Conservation (phyloP, 169 alveolate genomes). For the Theileria orientalis region DNA sequence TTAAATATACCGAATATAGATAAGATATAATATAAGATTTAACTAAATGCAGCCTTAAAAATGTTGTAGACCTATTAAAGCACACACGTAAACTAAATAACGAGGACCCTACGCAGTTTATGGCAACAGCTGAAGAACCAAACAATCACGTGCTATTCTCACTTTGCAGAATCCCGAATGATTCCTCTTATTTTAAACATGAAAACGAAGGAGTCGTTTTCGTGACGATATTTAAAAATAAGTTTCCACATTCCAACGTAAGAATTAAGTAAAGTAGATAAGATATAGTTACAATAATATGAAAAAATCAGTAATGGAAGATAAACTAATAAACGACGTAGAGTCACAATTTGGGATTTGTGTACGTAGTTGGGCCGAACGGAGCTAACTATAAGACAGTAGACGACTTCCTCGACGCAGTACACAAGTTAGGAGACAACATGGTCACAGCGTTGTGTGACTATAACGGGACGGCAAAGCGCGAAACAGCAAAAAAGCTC, state of each 20-base stretch:
- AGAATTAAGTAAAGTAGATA: neutral
- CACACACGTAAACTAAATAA: constrained; percentile 30
- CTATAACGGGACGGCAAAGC: constrained; percentile 78
- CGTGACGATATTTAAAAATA: constrained; percentile 41
- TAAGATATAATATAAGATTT: neutral
- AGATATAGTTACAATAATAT: neutral
- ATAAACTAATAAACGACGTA: neutral
- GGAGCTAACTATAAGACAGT: constrained; percentile 58
- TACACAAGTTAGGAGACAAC: constrained; percentile 72
- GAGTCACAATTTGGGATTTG: constrained; percentile 63
- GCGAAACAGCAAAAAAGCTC: constrained; percentile 65
- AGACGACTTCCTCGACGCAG: constrained; percentile 69
- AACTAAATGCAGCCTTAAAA: neutral
- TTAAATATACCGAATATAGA: neutral
- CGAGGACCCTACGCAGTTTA: constrained; percentile 3
- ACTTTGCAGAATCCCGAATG: constrained; percentile 57
- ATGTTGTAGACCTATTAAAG: neutral
- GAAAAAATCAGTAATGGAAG: neutral
- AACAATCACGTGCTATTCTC: constrained; percentile 44
- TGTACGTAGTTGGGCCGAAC: constrained; percentile 76
- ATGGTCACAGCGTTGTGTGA: constrained; percentile 80
- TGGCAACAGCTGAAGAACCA: constrained; percentile 27
- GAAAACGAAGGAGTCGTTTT: constrained; percentile 57
- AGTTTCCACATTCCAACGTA: constrained; percentile 39
- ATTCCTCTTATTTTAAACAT: constrained; percentile 41